Conservation (phyloP, 495 filamentous ascomycete species). For the Aspergillus panamensis region DNA sequence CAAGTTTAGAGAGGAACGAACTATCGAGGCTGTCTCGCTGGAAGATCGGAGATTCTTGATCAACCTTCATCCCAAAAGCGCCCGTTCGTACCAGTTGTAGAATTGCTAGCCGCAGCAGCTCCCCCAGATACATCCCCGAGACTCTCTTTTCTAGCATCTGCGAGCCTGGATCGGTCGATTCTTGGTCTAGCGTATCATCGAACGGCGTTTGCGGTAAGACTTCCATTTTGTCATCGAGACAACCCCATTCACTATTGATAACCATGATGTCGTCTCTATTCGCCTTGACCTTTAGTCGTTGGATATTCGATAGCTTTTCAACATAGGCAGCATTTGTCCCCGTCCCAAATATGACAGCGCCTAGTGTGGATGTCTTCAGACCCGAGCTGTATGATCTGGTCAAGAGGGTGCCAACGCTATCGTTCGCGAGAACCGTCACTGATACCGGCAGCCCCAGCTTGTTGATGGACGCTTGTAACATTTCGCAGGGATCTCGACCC, state of each 20-base stretch:
- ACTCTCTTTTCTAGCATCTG: conserved; percentile 14
- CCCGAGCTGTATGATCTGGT: conserved; percentile 23
- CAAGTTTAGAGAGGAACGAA: conserved; percentile 1
- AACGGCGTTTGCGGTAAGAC: conserved; percentile 18
- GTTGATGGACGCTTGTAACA: conserved; percentile 26
- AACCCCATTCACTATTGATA: conserved; percentile 32
- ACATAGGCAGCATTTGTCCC: conserved; percentile 42
- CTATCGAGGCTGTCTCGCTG: neutral
- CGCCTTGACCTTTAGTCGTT: neutral
- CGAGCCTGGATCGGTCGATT: neutral
- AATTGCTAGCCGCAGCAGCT: conserved; percentile 14
- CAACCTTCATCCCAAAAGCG: neutral
- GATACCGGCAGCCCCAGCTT: conserved; percentile 15
- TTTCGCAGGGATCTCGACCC: conserved; percentile 18
- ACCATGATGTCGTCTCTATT: conserved; percentile 20
- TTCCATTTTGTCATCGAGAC: conserved; percentile 23
- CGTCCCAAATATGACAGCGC: conserved; percentile 29
- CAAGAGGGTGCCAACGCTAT: conserved; percentile 23
- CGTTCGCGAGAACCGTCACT: conserved; percentile 23
- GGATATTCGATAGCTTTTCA: conserved; percentile 20
- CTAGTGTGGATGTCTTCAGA: conserved; percentile 13
- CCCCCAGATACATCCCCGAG: conserved; percentile 12
- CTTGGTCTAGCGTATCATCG: conserved; percentile 5
- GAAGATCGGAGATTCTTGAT: neutral
- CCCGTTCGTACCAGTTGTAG: neutral